Evolutionary conservation across 768 basidiomycete genomes (phyloP).

Genomic region (Rhodotorula sphaerocarpa): DNA sequence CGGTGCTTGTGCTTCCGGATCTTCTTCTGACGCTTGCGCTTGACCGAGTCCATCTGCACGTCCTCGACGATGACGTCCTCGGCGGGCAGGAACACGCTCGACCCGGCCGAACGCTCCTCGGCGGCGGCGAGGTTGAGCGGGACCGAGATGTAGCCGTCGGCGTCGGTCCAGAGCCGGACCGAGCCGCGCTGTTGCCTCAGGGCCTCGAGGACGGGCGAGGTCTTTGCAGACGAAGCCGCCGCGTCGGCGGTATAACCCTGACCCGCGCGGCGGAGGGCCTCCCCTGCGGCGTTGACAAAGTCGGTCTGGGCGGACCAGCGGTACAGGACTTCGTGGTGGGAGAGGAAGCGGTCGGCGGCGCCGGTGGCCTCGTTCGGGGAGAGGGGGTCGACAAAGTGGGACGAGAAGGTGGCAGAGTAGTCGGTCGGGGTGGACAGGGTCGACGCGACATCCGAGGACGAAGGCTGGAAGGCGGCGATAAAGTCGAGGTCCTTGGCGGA

Average conservation of each 20-base stretch:
- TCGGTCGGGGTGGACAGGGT: background rate
- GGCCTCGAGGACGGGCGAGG: too few species aligned
- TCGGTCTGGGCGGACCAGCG: slow-evolving; percentile 15
- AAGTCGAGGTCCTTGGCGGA: slow-evolving; percentile 11
- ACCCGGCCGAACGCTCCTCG: background rate
- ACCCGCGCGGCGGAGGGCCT: slow-evolving; percentile 18
- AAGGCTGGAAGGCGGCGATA: background rate
- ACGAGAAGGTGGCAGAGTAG: background rate
- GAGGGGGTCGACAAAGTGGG: slow-evolving; percentile 28
- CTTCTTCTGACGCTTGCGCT: slow-evolving; percentile 32
- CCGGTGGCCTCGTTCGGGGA: slow-evolving; percentile 16
- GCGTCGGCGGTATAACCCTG: slow-evolving; percentile 6
- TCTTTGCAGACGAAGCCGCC: background rate
- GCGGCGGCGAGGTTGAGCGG: background rate
- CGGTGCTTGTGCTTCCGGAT: slow-evolving; percentile 32
- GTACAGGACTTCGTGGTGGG: slow-evolving; percentile 16
- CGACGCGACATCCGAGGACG: background rate
- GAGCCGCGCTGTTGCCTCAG: slow-evolving; percentile 6
- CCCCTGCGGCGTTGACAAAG: slow-evolving; percentile 2
- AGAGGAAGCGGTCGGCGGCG: slow-evolving; percentile 29
- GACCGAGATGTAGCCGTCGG: slow-evolving; percentile 17
- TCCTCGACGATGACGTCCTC: slow-evolving; percentile 30
- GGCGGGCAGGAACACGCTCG: slow-evolving; percentile 28
- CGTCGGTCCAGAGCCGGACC: slow-evolving; percentile 27
- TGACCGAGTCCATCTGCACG: slow-evolving; percentile 28